Evolutionary conservation across 129 eudicot genomes (phyloP).

Genomic region (Saussurea involucrata): DNA sequence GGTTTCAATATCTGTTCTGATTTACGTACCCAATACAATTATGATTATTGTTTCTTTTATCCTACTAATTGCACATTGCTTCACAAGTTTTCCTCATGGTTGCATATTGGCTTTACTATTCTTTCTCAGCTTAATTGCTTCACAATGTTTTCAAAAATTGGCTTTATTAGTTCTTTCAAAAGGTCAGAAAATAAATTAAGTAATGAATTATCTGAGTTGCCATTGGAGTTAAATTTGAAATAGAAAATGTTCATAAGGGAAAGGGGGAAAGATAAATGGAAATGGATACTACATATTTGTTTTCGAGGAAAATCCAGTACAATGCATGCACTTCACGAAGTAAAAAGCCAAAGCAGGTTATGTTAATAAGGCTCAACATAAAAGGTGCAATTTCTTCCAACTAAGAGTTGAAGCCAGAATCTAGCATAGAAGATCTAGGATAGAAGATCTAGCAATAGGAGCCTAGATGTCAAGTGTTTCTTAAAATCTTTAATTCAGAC

Average conservation of each 20-base stretch:
- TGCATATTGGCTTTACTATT: not conserved
- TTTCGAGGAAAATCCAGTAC: not conserved
- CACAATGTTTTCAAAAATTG: not conserved
- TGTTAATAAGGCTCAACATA: not conserved
- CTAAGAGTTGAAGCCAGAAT: not conserved
- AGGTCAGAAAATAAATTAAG: not conserved
- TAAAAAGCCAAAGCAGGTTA: not conserved
- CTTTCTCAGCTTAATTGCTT: not conserved
- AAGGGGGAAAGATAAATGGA: not conserved
- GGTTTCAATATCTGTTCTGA: not conserved
- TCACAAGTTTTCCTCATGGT: constrained; percentile 9
- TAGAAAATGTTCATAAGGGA: not conserved
- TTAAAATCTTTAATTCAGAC: no score
- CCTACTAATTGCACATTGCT: constrained; percentile 1
- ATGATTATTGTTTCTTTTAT: constrained; percentile 6
- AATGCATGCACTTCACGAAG: not conserved
- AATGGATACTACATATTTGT: not conserved
- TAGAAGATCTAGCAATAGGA: no score
- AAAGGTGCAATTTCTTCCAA: not conserved
- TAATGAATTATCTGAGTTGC: not conserved
- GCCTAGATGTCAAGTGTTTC: no score
- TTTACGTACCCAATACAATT: not conserved
- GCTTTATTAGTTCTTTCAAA: not conserved
- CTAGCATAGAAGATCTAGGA: not conserved
- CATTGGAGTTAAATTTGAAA: not conserved